Evolutionary conservation across 345 rosid genomes (phyloP).

Genomic region (Ceriops decandra): DNA sequence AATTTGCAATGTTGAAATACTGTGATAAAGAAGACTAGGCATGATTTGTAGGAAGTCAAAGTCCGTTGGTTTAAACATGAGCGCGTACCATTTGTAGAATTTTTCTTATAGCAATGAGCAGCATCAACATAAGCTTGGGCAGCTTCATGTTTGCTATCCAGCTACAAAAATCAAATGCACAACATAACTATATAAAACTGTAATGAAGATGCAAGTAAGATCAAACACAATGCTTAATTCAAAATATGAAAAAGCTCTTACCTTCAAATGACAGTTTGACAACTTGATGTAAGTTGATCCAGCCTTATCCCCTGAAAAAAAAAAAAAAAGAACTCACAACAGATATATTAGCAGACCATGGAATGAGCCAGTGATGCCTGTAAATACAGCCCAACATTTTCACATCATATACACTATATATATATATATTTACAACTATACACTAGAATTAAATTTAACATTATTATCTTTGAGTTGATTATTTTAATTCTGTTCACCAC

Average conservation of each 20-base stretch:
- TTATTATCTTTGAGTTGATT: too few species aligned
- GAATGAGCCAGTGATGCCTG: background rate
- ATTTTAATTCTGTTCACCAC: too few species aligned
- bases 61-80: background rate
- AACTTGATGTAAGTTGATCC: conserved; percentile 65
- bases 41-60: too few species aligned
- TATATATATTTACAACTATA: too few species aligned
- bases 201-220: background rate
- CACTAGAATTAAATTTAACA: too few species aligned
- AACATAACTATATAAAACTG: conserved; percentile 8
- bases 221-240: background rate
- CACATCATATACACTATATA: too few species aligned
- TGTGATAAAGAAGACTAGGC: background rate
- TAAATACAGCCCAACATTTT: background rate
- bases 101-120: conserved; percentile 86
- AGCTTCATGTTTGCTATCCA: conserved; percentile 85
- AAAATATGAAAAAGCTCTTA: conserved; percentile 6
- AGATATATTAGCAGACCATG: background rate
- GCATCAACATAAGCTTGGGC: conserved; percentile 84
- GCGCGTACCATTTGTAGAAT: conserved; percentile 55
- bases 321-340: conserved; percentile 16
- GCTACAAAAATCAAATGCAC: conserved; percentile 33
- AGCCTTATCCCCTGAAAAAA: conserved; percentile 72
- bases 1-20: background rate
- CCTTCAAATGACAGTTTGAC: conserved; percentile 77